These are phyloP conservation scores for Stropharia rugosoannulata DNA, from an alignment of 768 basidiomycete genomes.

Conservation along the genomic window DNA sequence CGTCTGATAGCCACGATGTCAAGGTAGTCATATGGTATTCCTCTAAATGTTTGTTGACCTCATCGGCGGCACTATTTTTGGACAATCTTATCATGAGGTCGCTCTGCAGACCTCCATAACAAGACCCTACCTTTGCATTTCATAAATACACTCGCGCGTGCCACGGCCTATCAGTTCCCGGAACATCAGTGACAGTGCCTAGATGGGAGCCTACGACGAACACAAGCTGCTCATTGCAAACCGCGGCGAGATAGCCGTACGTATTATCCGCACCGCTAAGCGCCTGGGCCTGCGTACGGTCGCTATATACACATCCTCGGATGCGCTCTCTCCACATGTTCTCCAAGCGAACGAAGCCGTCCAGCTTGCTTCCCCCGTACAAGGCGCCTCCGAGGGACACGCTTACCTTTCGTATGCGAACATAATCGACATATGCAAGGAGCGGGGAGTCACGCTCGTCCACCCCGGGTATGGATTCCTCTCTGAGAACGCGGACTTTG, in stretches of 20 bases:
- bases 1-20: not conserved
- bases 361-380: conserved; percentile 24
- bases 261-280: conserved; percentile 58
- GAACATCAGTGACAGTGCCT: not conserved
- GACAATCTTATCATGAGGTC: not conserved
- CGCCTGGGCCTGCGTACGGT: conserved; percentile 50
- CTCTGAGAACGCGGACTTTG: conserved; percentile 62
- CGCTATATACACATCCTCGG: conserved; percentile 59
- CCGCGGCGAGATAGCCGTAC: conserved; percentile 70
- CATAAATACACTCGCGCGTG: not conserved
- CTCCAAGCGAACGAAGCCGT: conserved; percentile 50
- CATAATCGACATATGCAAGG: conserved; percentile 43
- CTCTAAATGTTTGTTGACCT: not conserved
- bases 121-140: not conserved
- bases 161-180: not conserved
- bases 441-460: conserved; percentile 45
- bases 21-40: not conserved
- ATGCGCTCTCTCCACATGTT: conserved; percentile 59
- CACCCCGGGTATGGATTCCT: conserved; percentile 69
- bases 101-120: not conserved
- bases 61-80: not conserved
- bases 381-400: conserved; percentile 34
- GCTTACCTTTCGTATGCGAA: conserved; percentile 38
- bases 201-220: conserved; percentile 13
- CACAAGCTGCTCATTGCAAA: conserved; percentile 67